Conservation (phyloP, 768 basidiomycete genomes). For the Coprinopsis strossmayeri region DNA sequence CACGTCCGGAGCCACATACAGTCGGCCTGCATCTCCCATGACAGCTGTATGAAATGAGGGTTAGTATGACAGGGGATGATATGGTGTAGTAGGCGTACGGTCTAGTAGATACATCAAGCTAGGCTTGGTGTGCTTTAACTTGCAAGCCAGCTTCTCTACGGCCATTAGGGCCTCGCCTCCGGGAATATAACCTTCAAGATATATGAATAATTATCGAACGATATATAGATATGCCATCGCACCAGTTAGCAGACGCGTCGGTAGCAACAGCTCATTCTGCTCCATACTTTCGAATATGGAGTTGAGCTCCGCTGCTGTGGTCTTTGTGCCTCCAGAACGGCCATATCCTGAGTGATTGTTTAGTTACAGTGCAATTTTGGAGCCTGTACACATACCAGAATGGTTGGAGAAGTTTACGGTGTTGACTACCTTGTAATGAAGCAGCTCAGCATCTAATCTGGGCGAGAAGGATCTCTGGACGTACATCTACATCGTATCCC, state of each 20-base stretch:
- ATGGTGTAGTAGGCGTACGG: constrained; percentile 44
- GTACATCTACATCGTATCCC: constrained; percentile 93
- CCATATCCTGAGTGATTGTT: constrained; percentile 89
- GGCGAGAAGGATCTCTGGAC: constrained; percentile 21
- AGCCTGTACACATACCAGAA: constrained; percentile 58
- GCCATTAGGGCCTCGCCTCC: constrained; percentile 70
- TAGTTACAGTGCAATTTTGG: no score
- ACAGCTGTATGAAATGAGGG: constrained; percentile 57
- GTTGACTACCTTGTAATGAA: constrained; percentile 59
- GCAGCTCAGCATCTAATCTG: constrained; percentile 12
- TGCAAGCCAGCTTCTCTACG: constrained; percentile 55
- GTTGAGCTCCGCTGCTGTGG: constrained; percentile 70
- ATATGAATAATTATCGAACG: not conserved
- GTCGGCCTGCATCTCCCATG: constrained; percentile 82
- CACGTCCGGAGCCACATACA: constrained; percentile 87
- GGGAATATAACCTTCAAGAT: constrained; percentile 71
- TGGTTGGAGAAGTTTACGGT: constrained; percentile 97
- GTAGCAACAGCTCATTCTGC: constrained; percentile 65
- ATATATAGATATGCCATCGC: constrained; percentile 10
- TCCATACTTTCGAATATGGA: constrained; percentile 71
- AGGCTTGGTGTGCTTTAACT: constrained; percentile 51
- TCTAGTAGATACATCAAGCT: constrained; percentile 83
- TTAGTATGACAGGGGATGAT: not conserved
- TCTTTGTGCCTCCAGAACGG: constrained; percentile 70
- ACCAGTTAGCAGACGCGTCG: constrained; percentile 79